Conservation (phyloP, 179 eudicot genomes). For the Silene noctiflora region DNA sequence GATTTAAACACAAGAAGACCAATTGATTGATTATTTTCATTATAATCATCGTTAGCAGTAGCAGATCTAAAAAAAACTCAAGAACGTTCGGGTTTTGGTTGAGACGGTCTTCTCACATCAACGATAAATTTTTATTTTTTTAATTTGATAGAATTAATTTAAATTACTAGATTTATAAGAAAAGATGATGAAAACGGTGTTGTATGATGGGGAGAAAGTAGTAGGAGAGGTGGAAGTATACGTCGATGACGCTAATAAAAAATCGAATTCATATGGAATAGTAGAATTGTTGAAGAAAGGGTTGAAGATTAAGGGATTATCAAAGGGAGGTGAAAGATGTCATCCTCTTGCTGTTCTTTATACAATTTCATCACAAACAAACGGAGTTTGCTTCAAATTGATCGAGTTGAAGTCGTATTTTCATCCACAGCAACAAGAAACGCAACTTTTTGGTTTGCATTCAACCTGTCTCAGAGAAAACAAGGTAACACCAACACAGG, state of each 20-base stretch:
- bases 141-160: not conserved
- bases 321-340: conserved; percentile 82
- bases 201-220: conserved; percentile 68
- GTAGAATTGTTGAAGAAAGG: conserved; percentile 35
- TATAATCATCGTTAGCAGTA: not conserved
- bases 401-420: conserved; percentile 44
- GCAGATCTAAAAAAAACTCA: not conserved
- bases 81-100: not conserved
- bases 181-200: conserved; percentile 41
- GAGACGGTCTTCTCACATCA: not conserved
- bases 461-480: conserved; percentile 84
- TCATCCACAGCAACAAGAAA: conserved; percentile 35
- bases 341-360: conserved; percentile 90
- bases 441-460: conserved; percentile 74
- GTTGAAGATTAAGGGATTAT: conserved; percentile 59
- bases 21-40: not conserved
- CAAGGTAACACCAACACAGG: conserved; percentile 59
- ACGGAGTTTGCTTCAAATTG: conserved; percentile 74
- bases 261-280: not conserved
- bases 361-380: conserved; percentile 30
- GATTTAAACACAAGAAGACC: conserved; percentile 18
- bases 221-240: conserved; percentile 78
- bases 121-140: not conserved
- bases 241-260: conserved; percentile 34
- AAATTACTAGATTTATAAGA: not conserved